Percentiles rank a stretch among this genome's conserved stretches.
Evolutionary conservation across 345 rosid species (phyloP).

Genomic region (Arabidopsis arenosa): DNA sequence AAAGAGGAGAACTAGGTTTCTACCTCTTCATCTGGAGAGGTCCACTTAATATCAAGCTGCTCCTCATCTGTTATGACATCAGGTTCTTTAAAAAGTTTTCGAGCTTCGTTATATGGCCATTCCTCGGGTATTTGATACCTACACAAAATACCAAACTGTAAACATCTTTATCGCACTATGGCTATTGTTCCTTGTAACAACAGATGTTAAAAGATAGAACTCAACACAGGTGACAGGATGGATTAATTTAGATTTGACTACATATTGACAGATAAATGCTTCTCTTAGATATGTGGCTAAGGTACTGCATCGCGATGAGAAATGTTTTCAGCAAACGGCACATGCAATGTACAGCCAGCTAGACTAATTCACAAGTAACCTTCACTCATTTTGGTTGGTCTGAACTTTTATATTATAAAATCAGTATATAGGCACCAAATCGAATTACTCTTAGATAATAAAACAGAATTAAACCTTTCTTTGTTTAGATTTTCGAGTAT

Average conservation of each 20-base stretch:
- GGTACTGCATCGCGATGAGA: background rate
- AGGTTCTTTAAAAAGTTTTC: slow-evolving; percentile 81
- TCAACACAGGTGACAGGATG: slow-evolving; percentile 8
- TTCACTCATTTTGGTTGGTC: slow-evolving; percentile 16
- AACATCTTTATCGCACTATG: background rate
- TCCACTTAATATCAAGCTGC: slow-evolving; percentile 82
- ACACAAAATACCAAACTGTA: slow-evolving; percentile 8
- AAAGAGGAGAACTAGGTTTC: slow-evolving; percentile 21
- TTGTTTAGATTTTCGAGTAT: slow-evolving; percentile 83
- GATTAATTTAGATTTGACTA: background rate
- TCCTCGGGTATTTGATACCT: slow-evolving; percentile 87
- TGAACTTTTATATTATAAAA: background rate
- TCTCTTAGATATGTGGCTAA: background rate
- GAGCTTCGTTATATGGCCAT: slow-evolving; percentile 93
- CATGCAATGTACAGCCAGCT: slow-evolving; percentile 9
- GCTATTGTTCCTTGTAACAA: background rate
- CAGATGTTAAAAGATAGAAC: background rate
- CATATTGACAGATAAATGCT: background rate
- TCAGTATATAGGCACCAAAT: background rate
- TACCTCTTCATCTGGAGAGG: slow-evolving; percentile 90
- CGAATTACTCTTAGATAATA: slow-evolving; percentile 11
- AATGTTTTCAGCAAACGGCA: background rate
- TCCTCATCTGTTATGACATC: slow-evolving; percentile 62
- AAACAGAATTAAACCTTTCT: slow-evolving; percentile 63
- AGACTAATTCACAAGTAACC: background rate